Percentiles rank a stretch among this genome's conserved stretches.
phyloP scores from a whole-genome alignment of 345 rosid species.

The Cardiospermum halicacabum region DNA sequence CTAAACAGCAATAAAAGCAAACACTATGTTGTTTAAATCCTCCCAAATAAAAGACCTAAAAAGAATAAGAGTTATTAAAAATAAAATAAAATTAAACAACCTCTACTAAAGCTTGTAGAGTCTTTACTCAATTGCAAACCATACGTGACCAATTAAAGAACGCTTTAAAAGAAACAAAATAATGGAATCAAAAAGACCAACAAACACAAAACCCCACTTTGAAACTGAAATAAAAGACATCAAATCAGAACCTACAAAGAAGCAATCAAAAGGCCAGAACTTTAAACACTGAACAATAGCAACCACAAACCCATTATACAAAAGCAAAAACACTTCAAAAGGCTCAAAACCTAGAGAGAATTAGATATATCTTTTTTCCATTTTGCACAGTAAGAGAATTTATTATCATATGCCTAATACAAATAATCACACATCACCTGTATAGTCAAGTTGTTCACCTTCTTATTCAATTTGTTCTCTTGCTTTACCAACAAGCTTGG shows the following conservation, averaged over 20 bases:
- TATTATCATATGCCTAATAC: too few relatives aligned
- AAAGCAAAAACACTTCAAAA: background rate
- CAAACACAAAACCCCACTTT: slow-evolving; percentile 28
- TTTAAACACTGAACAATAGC: background rate
- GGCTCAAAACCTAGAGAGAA: slow-evolving; percentile 1
- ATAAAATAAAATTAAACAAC: background rate
- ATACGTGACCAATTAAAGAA: background rate
- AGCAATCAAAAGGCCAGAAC: background rate
- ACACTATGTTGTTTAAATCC: slow-evolving; percentile 12
- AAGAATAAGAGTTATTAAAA: background rate
- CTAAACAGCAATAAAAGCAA: background rate
- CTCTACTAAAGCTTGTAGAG: slow-evolving; percentile 1
- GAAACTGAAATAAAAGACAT: slow-evolving; percentile 8
- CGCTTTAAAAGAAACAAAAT: slow-evolving; percentile 1
- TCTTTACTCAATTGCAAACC: background rate
- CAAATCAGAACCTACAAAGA: background rate
- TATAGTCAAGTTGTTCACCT: too few relatives aligned
- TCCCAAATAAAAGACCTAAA: slow-evolving; percentile 2
- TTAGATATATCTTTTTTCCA: slow-evolving; percentile 42
- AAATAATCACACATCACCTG: too few relatives aligned
- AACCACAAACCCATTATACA: background rate
- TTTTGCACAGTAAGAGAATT: too few relatives aligned
- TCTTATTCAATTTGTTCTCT: too few relatives aligned
- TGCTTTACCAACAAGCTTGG: too few relatives aligned
- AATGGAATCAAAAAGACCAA: slow-evolving; percentile 12